Evolutionary conservation across 2,329 filamentous ascomycete species (phyloP).

Genomic region (Scolecobasidium constrictum): DNA sequence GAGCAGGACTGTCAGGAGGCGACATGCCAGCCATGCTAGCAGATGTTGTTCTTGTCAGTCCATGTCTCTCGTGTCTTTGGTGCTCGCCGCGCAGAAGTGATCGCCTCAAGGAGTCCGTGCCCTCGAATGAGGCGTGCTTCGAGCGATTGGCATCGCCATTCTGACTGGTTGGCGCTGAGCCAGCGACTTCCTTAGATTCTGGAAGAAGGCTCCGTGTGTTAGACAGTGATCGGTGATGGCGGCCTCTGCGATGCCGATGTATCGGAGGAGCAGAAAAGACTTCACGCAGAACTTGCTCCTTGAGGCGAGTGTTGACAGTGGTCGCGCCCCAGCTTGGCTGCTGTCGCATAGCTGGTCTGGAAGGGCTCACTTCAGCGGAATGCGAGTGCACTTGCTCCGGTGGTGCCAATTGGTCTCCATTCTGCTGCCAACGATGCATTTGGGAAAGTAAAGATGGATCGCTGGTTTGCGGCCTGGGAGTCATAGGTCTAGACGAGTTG

Average conservation of each 20-base stretch:
- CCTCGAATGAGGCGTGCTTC: slow-evolving; percentile 17
- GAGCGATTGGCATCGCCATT: slow-evolving; percentile 28
- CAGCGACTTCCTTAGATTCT: neutral
- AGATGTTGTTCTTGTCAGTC: neutral
- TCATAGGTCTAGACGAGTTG: slow-evolving; percentile 35
- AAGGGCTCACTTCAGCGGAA: slow-evolving; percentile 14
- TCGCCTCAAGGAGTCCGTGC: slow-evolving; percentile 26
- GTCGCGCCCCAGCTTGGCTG: slow-evolving; percentile 73
- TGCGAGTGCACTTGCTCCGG: slow-evolving; percentile 12
- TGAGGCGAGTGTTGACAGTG: slow-evolving; percentile 75
- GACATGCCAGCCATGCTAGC: neutral
- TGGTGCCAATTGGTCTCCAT: slow-evolving; percentile 11
- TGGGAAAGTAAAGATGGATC: slow-evolving; percentile 22
- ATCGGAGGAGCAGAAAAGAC: slow-evolving; percentile 80
- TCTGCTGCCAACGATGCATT: slow-evolving; percentile 18
- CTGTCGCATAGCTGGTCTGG: slow-evolving; percentile 34
- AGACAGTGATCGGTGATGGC: slow-evolving; percentile 1
- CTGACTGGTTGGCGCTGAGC: slow-evolving; percentile 22
- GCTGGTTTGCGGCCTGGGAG: slow-evolving; percentile 14
- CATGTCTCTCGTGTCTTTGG: slow-evolving; percentile 17
- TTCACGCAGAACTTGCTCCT: slow-evolving; percentile 86
- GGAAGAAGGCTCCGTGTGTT: neutral
- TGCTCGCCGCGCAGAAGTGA: slow-evolving; percentile 31
- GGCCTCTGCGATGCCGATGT: slow-evolving; percentile 41
- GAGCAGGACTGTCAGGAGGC: too few relatives aligned